phyloP scores from a whole-genome alignment of 106 monocot species.

The Hemerocallis citrina region DNA sequence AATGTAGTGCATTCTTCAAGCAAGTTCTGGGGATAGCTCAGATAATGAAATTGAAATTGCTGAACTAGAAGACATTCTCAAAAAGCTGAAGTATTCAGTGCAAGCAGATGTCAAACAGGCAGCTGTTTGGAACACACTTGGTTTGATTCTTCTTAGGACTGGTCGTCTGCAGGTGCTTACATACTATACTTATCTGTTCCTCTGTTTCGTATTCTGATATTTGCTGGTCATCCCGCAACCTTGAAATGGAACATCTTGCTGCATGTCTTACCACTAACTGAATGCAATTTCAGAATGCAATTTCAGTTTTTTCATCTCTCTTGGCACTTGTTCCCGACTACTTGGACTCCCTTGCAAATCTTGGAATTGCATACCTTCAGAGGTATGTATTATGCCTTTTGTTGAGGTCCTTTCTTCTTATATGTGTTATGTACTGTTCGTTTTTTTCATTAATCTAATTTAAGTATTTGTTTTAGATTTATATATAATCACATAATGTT shows the following conservation, averaged over 20 bases:
- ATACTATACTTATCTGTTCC: not conserved
- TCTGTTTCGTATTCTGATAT: not conserved
- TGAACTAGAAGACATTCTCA: slow-evolving; percentile 72
- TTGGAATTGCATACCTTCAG: slow-evolving; percentile 88
- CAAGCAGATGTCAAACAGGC: slow-evolving; percentile 71
- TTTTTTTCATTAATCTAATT: not conserved
- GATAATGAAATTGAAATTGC: slow-evolving; percentile 71
- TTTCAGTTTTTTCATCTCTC: slow-evolving; percentile 71
- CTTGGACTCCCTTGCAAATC: slow-evolving; percentile 90
- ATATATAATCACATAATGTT: too few relatives aligned
- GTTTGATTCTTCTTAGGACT: slow-evolving; percentile 74
- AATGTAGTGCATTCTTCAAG: slow-evolving; percentile 78
- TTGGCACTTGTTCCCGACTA: slow-evolving; percentile 61
- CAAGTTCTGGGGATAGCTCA: slow-evolving; percentile 41
- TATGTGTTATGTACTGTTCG: not conserved
- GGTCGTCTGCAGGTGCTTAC: slow-evolving; percentile 59
- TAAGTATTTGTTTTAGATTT: not conserved
- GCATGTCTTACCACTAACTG: slow-evolving; percentile 6
- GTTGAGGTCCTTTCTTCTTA: not conserved
- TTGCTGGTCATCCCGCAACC: not conserved
- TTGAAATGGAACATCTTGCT: not conserved
- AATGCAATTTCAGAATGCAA: slow-evolving; percentile 64
- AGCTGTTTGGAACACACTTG: slow-evolving; percentile 95
- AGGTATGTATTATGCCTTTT: slow-evolving; percentile 29
- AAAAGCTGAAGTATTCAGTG: slow-evolving; percentile 64